phyloP scores from a whole-genome alignment of 176 grass and related monocot genomes.

The Oryza meyeriana region DNA sequence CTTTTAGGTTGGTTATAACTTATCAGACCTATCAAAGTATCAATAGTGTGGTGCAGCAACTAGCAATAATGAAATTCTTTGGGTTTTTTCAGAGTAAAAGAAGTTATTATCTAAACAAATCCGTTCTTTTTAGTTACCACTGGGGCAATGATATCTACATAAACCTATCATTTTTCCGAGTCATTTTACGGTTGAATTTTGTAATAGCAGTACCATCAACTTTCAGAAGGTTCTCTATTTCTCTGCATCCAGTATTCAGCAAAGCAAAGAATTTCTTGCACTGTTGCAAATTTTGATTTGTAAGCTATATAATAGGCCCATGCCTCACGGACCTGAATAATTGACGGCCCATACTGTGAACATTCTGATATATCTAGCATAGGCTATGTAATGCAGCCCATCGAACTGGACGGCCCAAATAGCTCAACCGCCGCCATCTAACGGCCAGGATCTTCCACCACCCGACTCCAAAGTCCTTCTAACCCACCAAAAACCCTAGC shows the following conservation, averaged over 20 bases:
- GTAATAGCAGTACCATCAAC: background rate
- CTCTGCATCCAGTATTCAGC: background rate
- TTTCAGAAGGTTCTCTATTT: background rate
- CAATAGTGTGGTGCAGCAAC: background rate
- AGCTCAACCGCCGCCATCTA: background rate
- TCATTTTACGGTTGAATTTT: background rate
- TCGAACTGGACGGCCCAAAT: background rate
- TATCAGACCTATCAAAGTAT: background rate
- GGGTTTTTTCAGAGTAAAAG: background rate
- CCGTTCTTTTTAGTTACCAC: background rate
- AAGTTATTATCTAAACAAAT: background rate
- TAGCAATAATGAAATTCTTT: background rate
- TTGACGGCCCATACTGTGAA: background rate
- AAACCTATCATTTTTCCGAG: background rate
- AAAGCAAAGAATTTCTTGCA: background rate
- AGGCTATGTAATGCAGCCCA: background rate
- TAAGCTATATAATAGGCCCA: background rate
- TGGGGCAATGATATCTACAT: background rate
- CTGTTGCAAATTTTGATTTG: background rate
- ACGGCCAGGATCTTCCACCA: constrained; percentile 25
- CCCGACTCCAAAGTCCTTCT: background rate
- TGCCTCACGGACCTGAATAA: background rate
- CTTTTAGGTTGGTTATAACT: background rate
- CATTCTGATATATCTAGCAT: background rate
- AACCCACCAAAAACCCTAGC: constrained; percentile 41